Evolutionary conservation across 768 basidiomycete genomes (phyloP), one percentile per base, ranked within the genome.

Genomic region (Leccinellum luteum): DNA sequence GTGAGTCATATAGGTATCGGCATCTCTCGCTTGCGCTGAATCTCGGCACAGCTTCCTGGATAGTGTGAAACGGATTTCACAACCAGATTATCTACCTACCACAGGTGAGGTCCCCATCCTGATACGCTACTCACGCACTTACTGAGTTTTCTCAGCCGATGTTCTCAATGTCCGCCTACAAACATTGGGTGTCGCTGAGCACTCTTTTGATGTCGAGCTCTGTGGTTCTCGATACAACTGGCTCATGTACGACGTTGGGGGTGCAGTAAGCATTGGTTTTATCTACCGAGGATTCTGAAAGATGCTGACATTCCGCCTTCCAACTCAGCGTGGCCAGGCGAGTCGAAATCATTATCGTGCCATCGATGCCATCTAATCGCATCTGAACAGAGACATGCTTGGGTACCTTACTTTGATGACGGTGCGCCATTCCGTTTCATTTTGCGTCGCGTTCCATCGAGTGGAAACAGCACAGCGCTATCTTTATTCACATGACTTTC

Each of bases 391-490:
- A 78, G 91, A 65, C 87, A 85, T 63, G 85, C 86, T 6, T 92
- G 90, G 90, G 83, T 86, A 43, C 88, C 90, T 30, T 93, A 85
- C 72, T 93, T 93, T 62, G 90, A 92, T 67, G 90, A 92, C 67
- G 89, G 87, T 85, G 70, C 63, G 81, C 75, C 43, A 51, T 51
- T 56, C 27, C 59, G 59, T 54, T 61, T 44, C 34, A 25, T 55
- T 41, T 28, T 27, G 32, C 23, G 45, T 48, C 59, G 52, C 59
- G 34, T 52, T 53, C 55, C 54, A 53, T 14, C 51, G 34, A 52
- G 54, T 61, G 57, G 63, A 32, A 38, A 48, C 34, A 48, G 59
- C 64, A 68, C 59, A 63, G 60, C 66, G 57, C 58, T 6, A 54
- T 60, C n/a, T 55, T 51, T 21, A 54, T 56, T 12, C 60, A 54